Base-by-base conservation (phyloP, 805 yeast species). In the Candida khao-thaluensis region DNA sequence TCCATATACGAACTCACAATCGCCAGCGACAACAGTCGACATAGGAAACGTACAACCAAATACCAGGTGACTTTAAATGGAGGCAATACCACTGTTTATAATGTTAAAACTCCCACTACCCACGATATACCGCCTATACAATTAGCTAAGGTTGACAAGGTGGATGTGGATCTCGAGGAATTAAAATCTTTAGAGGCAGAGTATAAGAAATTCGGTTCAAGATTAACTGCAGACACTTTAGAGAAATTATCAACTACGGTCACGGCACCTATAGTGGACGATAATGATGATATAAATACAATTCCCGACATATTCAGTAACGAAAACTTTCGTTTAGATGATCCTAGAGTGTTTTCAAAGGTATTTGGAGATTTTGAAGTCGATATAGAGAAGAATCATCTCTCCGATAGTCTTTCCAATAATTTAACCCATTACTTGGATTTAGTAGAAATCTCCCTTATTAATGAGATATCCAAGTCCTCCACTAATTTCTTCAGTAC, bases 401-500 rank as follows among this genome's bases (percentile, higher is more conserved):
- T 45, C 15, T 76, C 77, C 51, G 69, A 79, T 7, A 64, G 71
- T 16, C 59, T 90, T 12, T 95, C 84, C 52, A 95, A 88, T 30
- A 81, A 79, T 53, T 65, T 91, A 23, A 85, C 93, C 3, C 80
- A 81, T 61, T 88, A 89, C 53, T 68, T 93, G 40, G 98, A 93
- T 56, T 72, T 80, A 0, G 88, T 91, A 1, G 99, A 91, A 60
- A 70, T 85, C 25, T 82, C 84, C 44, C 64, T 91, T 29, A 84
- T 90, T 14, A 72, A 77, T 27, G 96, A 89, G 59, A 88, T 93
- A 22, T 83, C 95, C 3, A 76, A 77, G 47, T 84, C 96, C 0
- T 86, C 96, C 0, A 79, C 80, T 38, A 81, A 90, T 6, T 91
- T 93, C 54, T 89, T 89, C 61, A 79, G 79, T 37, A 90, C 96